Evolutionary conservation across 2,329 filamentous ascomycete species (phyloP), one percentile per base, ranked within the genome.

Genomic region (Talaromyces sp.): DNA sequence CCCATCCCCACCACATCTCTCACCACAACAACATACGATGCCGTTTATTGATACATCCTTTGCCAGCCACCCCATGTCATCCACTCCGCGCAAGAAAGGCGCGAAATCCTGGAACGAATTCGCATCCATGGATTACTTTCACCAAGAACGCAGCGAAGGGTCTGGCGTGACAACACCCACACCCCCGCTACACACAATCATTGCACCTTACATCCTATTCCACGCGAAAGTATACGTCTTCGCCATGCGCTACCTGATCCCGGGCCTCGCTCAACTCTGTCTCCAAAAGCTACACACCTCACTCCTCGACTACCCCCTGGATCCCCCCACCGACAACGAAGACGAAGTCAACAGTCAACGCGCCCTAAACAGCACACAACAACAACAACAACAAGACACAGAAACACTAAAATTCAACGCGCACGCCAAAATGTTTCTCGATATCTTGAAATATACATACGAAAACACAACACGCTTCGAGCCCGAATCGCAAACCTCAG

Each of bases 171-270:
- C 54, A 5, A 40, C 31, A 17, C 59, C 57, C 15, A 51, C n/a
- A n/a, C n/a, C 57, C 13, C 35, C 39, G 1, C 5, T 22, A 53
- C 54, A 52, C 61, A 53, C 50, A 8, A 58, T 63, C 15, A 67
- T 69, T 13, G 64, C 72, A 11, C 73, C 73, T 3, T 75, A 76
- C 57, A 67, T 75, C 28, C 66, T 73, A 39, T 75, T 75, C 63
- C 74, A 76, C 41, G 74, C 74, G n/a, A 75, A 76, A 63, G 60
- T 76, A 46, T 75, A 76, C 60, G 70, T 75, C 58, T 75, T 76
- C 56, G 73, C 73, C n/a, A 73, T 72, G 1, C 70, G 71, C 51
- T 76, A 73, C 63, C 63, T 75, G 43, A 73, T 76, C 57, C 70
- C 72, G 3, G 69, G 69, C 13, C 68, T 76, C 25, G 72, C 72